These are phyloP conservation scores for Pezicula rhizophila DNA, from an alignment of 2,329 filamentous ascomycete genomes.

Conservation along the genomic window DNA sequence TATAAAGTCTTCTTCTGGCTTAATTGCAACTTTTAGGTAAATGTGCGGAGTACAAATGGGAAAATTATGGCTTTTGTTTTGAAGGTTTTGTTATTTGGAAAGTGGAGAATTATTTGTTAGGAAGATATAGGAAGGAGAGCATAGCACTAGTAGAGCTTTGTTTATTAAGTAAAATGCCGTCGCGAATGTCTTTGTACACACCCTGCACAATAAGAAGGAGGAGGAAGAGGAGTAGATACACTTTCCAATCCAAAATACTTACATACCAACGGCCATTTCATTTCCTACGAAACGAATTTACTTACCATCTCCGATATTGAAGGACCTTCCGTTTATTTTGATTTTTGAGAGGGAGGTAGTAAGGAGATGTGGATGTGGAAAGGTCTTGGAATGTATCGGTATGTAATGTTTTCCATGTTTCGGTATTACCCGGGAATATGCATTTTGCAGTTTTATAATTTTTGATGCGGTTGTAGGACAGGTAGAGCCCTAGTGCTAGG, in stretches of 20 bases:
- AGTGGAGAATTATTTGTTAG: too few species aligned
- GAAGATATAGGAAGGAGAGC: too few species aligned
- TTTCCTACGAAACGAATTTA: slow-evolving; percentile 10
- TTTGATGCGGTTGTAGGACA: slow-evolving; percentile 28
- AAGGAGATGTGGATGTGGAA: slow-evolving; percentile 23
- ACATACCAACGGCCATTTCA: slow-evolving; percentile 16
- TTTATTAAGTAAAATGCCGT: too few species aligned
- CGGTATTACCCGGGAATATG: slow-evolving; percentile 28
- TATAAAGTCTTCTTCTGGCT: too few species aligned
- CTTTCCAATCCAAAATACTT: slow-evolving; percentile 20
- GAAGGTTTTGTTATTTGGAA: too few species aligned
- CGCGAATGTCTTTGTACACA: too few species aligned
- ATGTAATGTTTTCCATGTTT: slow-evolving; percentile 25
- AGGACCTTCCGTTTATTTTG: slow-evolving; percentile 13
- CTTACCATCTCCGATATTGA: slow-evolving; percentile 24
- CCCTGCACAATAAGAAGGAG: too few species aligned
- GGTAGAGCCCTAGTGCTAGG: slow-evolving; percentile 31
- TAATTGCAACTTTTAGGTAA: too few species aligned
- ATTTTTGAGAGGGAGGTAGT: background rate
- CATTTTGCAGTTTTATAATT: slow-evolving; percentile 28
- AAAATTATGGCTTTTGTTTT: too few species aligned
- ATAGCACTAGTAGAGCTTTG: too few species aligned
- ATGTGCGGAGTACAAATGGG: too few species aligned
- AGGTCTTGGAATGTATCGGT: slow-evolving; percentile 29
- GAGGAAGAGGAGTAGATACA: background rate